Conservation (phyloP, 2,329 filamentous ascomycete genomes). For the Trichophyton schoenleinii region DNA sequence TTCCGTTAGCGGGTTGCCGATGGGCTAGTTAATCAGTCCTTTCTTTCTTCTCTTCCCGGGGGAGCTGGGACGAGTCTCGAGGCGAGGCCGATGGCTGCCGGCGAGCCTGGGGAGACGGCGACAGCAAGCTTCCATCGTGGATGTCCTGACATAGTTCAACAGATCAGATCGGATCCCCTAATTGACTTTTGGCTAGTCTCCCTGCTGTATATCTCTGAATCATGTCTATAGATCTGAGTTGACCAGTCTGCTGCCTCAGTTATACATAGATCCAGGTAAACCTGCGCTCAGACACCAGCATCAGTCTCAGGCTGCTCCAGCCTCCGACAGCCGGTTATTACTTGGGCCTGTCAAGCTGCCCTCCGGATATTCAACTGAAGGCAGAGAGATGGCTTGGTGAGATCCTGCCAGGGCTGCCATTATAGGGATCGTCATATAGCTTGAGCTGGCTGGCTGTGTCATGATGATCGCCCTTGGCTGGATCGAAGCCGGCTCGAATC, state of each 20-base stretch:
- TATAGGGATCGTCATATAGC: constrained; percentile 2
- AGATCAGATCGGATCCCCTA: neutral
- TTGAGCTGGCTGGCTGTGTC: neutral
- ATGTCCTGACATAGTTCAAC: neutral
- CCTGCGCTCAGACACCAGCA: neutral
- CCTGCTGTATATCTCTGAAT: too few species aligned
- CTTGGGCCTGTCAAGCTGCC: neutral
- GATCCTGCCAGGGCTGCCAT: neutral
- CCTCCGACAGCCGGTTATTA: neutral
- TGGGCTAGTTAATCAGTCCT: neutral
- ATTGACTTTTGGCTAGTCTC: neutral
- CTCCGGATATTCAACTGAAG: neutral
- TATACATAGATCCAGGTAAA: neutral
- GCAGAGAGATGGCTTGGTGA: neutral
- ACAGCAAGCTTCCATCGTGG: neutral
- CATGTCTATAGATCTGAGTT: too few species aligned
- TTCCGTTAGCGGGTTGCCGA: neutral
- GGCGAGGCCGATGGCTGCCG: constrained; percentile 1
- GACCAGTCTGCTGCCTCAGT: neutral
- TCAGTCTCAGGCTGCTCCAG: neutral
- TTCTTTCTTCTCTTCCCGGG: too few species aligned
- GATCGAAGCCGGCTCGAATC: neutral
- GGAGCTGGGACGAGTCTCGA: neutral
- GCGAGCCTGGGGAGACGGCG: neutral
- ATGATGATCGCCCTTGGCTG: neutral